phyloP scores from a whole-genome alignment of 495 filamentous ascomycete species.

The Extremus antarcticus region DNA sequence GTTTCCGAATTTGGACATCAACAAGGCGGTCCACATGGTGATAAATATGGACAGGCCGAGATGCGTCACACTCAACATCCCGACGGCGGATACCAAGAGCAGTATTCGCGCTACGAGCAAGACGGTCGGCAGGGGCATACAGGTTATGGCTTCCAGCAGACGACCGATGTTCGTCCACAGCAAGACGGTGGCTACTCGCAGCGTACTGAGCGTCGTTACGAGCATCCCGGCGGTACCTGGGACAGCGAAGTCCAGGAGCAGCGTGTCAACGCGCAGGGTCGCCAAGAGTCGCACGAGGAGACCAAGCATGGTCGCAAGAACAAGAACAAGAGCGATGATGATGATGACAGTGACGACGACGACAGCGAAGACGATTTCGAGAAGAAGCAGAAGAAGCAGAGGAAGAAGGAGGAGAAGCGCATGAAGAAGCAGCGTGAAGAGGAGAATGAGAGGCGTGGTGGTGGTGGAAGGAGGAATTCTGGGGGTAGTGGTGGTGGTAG shows the following conservation, averaged over 20 bases:
- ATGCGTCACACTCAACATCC: slow-evolving; percentile 35
- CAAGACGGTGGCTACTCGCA: slow-evolving; percentile 24
- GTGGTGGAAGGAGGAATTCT: slow-evolving; percentile 1
- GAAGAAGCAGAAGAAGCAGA: slow-evolving; percentile 21
- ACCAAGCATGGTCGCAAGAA: slow-evolving; percentile 5
- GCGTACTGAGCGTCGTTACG: slow-evolving; percentile 20
- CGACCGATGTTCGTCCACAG: slow-evolving; percentile 13
- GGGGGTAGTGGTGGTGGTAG: slow-evolving; percentile 1
- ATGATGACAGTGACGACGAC: slow-evolving; percentile 11
- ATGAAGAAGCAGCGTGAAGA: slow-evolving; percentile 20
- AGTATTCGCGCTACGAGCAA: slow-evolving; percentile 33
- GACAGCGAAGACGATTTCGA: slow-evolving; percentile 19
- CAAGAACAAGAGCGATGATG: slow-evolving; percentile 13
- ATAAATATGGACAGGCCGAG: slow-evolving; percentile 38
- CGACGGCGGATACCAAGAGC: slow-evolving; percentile 34
- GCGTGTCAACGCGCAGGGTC: slow-evolving; percentile 18
- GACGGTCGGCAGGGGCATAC: slow-evolving; percentile 15
- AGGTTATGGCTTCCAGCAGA: slow-evolving; percentile 24
- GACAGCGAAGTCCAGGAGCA: slow-evolving; percentile 20
- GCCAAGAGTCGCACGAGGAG: slow-evolving; percentile 24
- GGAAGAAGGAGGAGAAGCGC: slow-evolving; percentile 12
- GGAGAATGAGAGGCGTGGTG: slow-evolving; percentile 12
- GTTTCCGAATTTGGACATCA: slow-evolving; percentile 36
- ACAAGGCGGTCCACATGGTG: slow-evolving; percentile 20
- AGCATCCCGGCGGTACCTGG: slow-evolving; percentile 21